These are phyloP conservation scores for Polytolypa hystricis DNA, from an alignment of 2,329 filamentous ascomycete species.

Conservation along the genomic window DNA sequence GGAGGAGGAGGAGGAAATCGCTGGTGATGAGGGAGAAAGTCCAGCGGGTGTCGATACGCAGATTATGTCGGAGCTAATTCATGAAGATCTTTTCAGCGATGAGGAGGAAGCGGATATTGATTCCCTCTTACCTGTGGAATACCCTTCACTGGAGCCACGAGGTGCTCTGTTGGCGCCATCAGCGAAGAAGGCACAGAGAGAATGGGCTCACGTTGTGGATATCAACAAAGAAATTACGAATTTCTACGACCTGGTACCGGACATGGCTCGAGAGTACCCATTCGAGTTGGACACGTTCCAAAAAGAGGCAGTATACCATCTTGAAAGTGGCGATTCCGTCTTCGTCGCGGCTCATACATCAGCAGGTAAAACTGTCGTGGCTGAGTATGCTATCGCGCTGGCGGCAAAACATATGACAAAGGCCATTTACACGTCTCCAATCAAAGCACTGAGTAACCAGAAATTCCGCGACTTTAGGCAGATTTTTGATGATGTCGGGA, in stretches of 20 bases:
- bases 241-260: constrained; percentile 82
- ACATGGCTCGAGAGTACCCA: constrained; percentile 93
- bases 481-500: constrained; percentile 89
- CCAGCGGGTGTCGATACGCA: constrained; percentile 25
- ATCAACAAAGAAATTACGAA: constrained; percentile 89
- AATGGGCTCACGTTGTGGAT: constrained; percentile 99
- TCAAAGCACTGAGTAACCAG: constrained; percentile 96
- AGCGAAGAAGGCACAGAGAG: constrained; percentile 62
- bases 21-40: constrained; percentile 38
- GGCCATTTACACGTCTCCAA: constrained; percentile 96
- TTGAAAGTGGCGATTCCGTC: constrained; percentile 92
- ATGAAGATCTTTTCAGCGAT: constrained; percentile 21
- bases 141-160: constrained; percentile 78
- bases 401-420: constrained; percentile 99
- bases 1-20: constrained; percentile 29
- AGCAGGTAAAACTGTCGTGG: constrained; percentile 94
- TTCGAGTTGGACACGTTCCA: constrained; percentile 98
- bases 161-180: constrained; percentile 62
- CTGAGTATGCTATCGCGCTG: constrained; percentile 92
- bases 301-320: constrained; percentile 94
- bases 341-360: constrained; percentile 98
- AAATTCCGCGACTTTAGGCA: constrained; percentile 93
- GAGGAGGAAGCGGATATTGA: constrained; percentile 57
- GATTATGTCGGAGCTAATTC: constrained; percentile 11
- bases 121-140: constrained; percentile 78